phyloP scores from a whole-genome alignment of 2,329 filamentous ascomycete species.

The Fusarium avenaceum region DNA sequence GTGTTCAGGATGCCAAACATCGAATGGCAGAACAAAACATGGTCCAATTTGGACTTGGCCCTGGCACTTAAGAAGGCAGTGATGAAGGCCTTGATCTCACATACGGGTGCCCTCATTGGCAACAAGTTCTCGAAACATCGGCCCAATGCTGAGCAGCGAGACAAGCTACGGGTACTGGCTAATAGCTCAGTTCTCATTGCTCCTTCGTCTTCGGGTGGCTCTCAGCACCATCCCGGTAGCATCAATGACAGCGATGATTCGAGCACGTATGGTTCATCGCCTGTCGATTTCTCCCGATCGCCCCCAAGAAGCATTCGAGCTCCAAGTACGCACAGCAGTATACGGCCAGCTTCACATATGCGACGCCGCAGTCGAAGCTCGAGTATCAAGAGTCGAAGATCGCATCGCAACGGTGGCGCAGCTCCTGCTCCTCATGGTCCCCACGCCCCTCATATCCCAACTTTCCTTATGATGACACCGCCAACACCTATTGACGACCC shows the following conservation, averaged over 20 bases:
- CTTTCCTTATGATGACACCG: constrained; percentile 63
- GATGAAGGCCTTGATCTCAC: constrained; percentile 91
- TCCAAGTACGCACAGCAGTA: constrained; percentile 62
- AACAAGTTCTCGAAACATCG: constrained; percentile 96
- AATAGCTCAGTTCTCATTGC: constrained; percentile 77
- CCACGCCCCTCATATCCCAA: constrained; percentile 52
- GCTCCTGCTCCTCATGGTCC: constrained; percentile 37
- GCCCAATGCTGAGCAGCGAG: constrained; percentile 83
- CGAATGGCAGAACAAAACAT: constrained; percentile 98
- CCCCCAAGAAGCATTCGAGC: constrained; percentile 67
- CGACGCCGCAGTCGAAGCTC: constrained; percentile 66
- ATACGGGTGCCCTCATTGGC: constrained; percentile 94
- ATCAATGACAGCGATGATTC: constrained; percentile 70
- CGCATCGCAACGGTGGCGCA: constrained; percentile 55
- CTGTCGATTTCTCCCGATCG: constrained; percentile 71
- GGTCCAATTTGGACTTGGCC: constrained; percentile 96
- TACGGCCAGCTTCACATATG: constrained; percentile 56
- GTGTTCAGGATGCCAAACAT: constrained; percentile 95
- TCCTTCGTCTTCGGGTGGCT: constrained; percentile 57
- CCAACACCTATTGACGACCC: constrained; percentile 57
- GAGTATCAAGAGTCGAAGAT: constrained; percentile 64
- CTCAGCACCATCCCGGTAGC: constrained; percentile 57
- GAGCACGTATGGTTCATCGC: constrained; percentile 66
- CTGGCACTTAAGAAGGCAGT: constrained; percentile 94
- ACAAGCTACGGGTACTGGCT: constrained; percentile 85